Evolutionary conservation across 805 yeast genomes (phyloP).

Genomic region (Wickerhamiella cacticola): DNA sequence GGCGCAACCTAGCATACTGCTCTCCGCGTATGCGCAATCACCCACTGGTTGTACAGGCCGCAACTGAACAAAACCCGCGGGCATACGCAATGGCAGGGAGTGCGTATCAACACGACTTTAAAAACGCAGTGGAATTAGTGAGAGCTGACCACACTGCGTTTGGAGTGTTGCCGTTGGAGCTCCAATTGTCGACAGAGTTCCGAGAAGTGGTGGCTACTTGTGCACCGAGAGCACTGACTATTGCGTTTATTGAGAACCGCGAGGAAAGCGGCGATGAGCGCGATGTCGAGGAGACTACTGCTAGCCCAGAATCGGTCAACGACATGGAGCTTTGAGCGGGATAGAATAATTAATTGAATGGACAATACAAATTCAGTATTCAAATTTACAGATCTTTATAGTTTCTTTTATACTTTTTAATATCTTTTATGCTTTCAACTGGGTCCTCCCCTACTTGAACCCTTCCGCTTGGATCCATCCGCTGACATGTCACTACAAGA

Average conservation of each 20-base stretch:
- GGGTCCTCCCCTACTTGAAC: background rate
- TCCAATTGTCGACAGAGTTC: background rate
- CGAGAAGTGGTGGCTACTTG: background rate
- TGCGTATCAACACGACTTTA: background rate
- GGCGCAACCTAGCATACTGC: constrained; percentile 33
- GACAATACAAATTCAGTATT: too few species aligned
- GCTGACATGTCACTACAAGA: constrained; percentile 12
- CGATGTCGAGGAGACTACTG: too few species aligned
- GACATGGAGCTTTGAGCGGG: too few species aligned
- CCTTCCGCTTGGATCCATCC: background rate
- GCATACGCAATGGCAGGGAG: background rate
- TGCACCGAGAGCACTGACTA: background rate
- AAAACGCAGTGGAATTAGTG: background rate
- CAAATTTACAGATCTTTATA: too few species aligned
- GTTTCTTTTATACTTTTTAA: too few species aligned
- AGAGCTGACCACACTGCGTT: background rate
- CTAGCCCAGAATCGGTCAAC: too few species aligned
- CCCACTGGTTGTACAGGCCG: background rate
- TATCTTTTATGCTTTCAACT: too few species aligned
- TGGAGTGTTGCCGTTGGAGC: background rate
- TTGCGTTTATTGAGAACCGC: too few species aligned
- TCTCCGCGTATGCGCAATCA: constrained; percentile 36
- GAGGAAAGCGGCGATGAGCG: too few species aligned
- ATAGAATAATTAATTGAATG: too few species aligned
- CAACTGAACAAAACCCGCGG: background rate